These are phyloP conservation scores for Gaertneriomyces sp. DNA, from an alignment of 192 early-diverging fungal genomes.

Conservation along the genomic window DNA sequence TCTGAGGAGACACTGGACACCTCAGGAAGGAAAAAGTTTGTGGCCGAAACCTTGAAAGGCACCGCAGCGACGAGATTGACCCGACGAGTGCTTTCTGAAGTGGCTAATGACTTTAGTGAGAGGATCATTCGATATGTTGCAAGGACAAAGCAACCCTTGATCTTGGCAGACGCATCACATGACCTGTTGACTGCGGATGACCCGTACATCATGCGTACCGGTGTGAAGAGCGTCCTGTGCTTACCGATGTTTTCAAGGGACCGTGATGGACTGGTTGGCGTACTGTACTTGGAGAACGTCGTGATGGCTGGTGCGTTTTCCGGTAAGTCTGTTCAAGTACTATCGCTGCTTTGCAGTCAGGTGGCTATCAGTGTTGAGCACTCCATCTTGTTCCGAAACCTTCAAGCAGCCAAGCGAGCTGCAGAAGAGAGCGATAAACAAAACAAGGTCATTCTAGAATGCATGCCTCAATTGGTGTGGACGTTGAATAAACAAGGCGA, in stretches of 20 bases:
- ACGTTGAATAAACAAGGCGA: neutral
- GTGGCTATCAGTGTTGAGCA: neutral
- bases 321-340: neutral
- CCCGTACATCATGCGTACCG: neutral
- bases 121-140: neutral
- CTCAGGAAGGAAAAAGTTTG: neutral
- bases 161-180: neutral
- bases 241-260: neutral
- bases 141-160: neutral
- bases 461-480: neutral
- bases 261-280: neutral
- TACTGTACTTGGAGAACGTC: neutral
- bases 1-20: neutral
- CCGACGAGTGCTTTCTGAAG: neutral
- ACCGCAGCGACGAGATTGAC: neutral
- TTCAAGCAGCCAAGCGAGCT: neutral
- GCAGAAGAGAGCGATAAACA: slow-evolving; percentile 1
- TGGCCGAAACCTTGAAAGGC: neutral
- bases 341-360: neutral
- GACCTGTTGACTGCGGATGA: neutral
- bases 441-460: neutral
- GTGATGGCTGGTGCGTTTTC: neutral
- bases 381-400: neutral
- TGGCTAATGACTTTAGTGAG: neutral
- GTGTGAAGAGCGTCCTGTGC: neutral